Percentiles rank a stretch among this genome's conserved stretches.
phyloP scores from a whole-genome alignment of 2,329 filamentous ascomycete species.

The Colletotrichum liriopes region DNA sequence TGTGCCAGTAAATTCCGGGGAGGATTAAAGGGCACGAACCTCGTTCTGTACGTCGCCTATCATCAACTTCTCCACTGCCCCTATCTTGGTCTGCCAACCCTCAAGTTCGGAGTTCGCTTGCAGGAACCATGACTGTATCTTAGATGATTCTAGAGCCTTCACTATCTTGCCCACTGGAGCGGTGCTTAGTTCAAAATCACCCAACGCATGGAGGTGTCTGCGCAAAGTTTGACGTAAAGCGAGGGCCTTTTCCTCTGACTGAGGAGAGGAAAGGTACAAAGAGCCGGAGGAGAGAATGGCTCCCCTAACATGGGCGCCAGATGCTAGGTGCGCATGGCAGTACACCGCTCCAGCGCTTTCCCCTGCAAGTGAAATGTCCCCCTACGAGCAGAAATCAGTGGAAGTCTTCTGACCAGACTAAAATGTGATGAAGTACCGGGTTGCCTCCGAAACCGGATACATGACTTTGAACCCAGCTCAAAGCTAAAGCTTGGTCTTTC shows the following conservation, averaged over 20 bases:
- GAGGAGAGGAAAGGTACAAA: constrained; percentile 59
- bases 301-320: constrained; percentile 51
- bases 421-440: constrained; percentile 36
- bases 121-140: constrained; percentile 59
- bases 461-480: constrained; percentile 50
- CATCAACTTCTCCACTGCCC: constrained; percentile 54
- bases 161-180: constrained; percentile 52
- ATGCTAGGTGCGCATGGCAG: constrained; percentile 58
- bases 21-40: constrained; percentile 45
- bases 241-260: constrained; percentile 46
- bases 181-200: constrained; percentile 43
- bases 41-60: constrained; percentile 62
- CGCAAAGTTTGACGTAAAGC: not conserved
- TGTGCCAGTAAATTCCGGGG: not conserved
- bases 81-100: constrained; percentile 53
- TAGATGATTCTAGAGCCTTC: constrained; percentile 53
- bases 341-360: constrained; percentile 64
- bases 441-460: constrained; percentile 50
- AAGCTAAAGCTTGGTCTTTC: constrained; percentile 52
- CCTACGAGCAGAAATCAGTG: constrained; percentile 40
- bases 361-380: constrained; percentile 58
- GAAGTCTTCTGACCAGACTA: too few species aligned
- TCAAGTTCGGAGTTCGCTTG: constrained; percentile 55
- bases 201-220: not conserved
- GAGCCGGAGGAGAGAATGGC: constrained; percentile 59